phyloP scores from a whole-genome alignment of 192 early-diverging fungal genomes.

The Phycomyces blakesleeanus region DNA sequence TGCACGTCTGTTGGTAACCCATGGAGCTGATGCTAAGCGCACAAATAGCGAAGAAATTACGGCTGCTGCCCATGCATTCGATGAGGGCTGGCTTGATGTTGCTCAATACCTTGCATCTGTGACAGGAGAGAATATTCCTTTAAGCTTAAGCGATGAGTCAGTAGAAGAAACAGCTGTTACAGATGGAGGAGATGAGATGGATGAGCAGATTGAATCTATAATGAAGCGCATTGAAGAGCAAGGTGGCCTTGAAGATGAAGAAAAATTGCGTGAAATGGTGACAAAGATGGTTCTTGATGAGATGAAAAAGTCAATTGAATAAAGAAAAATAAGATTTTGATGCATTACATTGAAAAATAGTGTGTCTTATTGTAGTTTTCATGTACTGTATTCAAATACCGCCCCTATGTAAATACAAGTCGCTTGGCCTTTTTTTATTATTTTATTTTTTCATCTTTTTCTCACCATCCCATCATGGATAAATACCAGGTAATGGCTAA shows the following conservation, averaged over 20 bases:
- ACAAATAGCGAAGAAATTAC: constrained; percentile 63
- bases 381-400: constrained; percentile 4
- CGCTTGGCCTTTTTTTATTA: neutral
- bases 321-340: neutral
- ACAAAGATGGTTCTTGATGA: constrained; percentile 34
- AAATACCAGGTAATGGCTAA: constrained; percentile 53
- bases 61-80: constrained; percentile 50
- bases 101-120: constrained; percentile 54
- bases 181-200: constrained; percentile 16
- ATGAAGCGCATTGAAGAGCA: constrained; percentile 50
- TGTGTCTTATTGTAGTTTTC: constrained; percentile 4
- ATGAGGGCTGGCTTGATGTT: constrained; percentile 64
- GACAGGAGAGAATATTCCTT: constrained; percentile 52
- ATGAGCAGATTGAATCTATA: constrained; percentile 54
- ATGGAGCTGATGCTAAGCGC: constrained; percentile 62
- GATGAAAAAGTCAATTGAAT: constrained; percentile 5
- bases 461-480: constrained; percentile 41
- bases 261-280: constrained; percentile 55
- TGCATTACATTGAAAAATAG: too few species aligned
- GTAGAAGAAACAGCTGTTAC: constrained; percentile 6
- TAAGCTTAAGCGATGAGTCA: neutral
- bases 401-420: constrained; percentile 1
- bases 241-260: constrained; percentile 51
- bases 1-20: constrained; percentile 60
- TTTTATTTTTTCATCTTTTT: neutral